Evolutionary conservation across 352 stramenopile species (phyloP).

Genomic region (Blastocystis sp.): DNA sequence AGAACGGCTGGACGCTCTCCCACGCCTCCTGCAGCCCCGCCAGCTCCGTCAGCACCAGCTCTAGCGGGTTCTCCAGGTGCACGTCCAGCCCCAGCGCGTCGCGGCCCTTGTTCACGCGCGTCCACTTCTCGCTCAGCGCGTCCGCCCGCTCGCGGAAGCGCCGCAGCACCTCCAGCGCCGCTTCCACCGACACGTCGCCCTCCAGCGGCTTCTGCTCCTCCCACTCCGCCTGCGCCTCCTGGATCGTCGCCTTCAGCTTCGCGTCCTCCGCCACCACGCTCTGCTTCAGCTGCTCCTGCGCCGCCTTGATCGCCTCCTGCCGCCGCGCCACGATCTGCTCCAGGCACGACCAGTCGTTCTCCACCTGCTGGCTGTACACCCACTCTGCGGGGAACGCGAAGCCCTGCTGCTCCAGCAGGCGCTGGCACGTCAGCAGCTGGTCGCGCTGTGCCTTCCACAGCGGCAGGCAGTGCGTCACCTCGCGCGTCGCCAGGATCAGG

Average conservation of each 20-base stretch:
- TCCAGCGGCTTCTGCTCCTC: slow-evolving; percentile 79
- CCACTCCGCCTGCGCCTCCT: slow-evolving; percentile 78
- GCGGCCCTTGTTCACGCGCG: slow-evolving; percentile 88
- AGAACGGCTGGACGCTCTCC: slow-evolving; percentile 86
- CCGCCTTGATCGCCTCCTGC: slow-evolving; percentile 86
- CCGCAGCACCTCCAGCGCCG: slow-evolving; percentile 77
- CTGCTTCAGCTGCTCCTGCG: slow-evolving; percentile 90
- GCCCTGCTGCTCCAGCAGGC: slow-evolving; percentile 89
- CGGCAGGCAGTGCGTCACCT: slow-evolving; percentile 76
- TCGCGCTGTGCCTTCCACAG: slow-evolving; percentile 77
- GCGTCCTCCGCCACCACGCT: slow-evolving; percentile 93
- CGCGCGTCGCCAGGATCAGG: slow-evolving; percentile 80
- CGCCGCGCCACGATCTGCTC: slow-evolving; percentile 78
- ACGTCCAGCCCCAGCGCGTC: slow-evolving; percentile 87
- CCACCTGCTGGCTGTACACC: slow-evolving; percentile 89
- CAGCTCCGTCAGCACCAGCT: slow-evolving; percentile 80
- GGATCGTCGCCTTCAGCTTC: slow-evolving; percentile 76
- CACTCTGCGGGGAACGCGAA: slow-evolving; percentile 90
- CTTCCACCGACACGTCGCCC: slow-evolving; percentile 76
- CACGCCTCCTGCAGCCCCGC: slow-evolving; percentile 94
- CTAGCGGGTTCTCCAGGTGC: slow-evolving; percentile 76
- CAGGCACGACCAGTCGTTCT: slow-evolving; percentile 92
- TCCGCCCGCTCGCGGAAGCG: slow-evolving; percentile 80
- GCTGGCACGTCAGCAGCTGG: slow-evolving; percentile 87
- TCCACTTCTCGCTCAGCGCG: slow-evolving; percentile 82